These are phyloP conservation scores for Xylaria sp. DNA, from an alignment of 2,329 filamentous ascomycete species.

Conservation along the genomic window DNA sequence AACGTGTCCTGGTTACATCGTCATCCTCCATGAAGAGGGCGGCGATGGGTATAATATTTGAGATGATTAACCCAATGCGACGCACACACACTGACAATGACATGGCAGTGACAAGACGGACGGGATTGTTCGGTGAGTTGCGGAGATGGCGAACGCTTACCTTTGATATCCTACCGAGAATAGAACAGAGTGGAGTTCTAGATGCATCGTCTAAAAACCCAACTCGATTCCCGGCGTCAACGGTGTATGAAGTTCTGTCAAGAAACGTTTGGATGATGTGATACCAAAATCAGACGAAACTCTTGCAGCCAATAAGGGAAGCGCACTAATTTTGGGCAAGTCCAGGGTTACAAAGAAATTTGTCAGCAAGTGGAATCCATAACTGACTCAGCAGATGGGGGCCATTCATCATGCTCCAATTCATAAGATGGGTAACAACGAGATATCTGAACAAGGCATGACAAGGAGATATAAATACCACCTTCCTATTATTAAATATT, in stretches of 20 bases:
- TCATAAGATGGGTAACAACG: neutral
- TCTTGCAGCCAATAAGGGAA: neutral
- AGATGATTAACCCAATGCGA: neutral
- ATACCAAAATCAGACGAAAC: neutral
- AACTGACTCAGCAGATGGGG: neutral
- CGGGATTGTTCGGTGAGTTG: neutral
- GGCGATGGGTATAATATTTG: neutral
- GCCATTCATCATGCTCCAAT: no score
- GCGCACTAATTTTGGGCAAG: neutral
- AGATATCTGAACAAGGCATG: neutral
- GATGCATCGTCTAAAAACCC: neutral
- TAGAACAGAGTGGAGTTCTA: neutral
- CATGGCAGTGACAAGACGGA: neutral
- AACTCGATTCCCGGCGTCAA: neutral
- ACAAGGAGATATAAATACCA: neutral
- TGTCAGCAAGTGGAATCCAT: slow-evolving; percentile 5
- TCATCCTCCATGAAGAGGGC: neutral
- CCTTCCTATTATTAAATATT: neutral
- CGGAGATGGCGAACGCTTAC: neutral
- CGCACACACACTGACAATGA: neutral
- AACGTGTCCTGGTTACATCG: neutral
- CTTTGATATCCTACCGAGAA: neutral
- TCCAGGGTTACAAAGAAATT: neutral
- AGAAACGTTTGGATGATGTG: neutral
- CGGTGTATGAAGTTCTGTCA: neutral